Conservation (phyloP, 1,139 yeast species). For the Lodderomyces parapsilosis region DNA sequence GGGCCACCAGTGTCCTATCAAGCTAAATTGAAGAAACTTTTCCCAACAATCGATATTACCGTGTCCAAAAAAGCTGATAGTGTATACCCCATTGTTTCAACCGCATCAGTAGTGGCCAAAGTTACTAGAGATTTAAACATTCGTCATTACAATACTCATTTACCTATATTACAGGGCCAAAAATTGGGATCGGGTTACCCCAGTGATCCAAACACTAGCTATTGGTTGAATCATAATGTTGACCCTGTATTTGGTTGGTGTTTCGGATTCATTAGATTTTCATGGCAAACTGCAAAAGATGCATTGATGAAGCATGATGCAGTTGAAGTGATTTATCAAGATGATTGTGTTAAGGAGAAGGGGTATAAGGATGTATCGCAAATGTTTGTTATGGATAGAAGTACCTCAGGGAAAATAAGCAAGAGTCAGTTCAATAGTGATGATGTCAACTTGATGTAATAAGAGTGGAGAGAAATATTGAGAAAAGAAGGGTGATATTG, state of each 20-base stretch:
- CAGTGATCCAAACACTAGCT: constrained; percentile 79
- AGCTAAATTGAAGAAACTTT: constrained; percentile 62
- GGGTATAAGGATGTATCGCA: constrained; percentile 31
- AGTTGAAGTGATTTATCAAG: constrained; percentile 40
- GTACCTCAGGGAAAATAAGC: constrained; percentile 5
- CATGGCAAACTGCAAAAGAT: constrained; percentile 93
- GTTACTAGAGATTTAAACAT: constrained; percentile 86
- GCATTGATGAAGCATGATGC: constrained; percentile 56
- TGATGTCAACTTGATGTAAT: constrained; percentile 7
- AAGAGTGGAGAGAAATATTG: background rate
- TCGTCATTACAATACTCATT: constrained; percentile 27
- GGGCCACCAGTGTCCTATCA: constrained; percentile 92
- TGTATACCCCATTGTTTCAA: constrained; percentile 87
- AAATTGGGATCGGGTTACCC: constrained; percentile 92
- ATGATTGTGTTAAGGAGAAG: constrained; percentile 29
- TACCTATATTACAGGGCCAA: constrained; percentile 24
- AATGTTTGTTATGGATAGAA: constrained; percentile 10
- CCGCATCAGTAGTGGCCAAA: constrained; percentile 96
- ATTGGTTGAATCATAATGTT: constrained; percentile 63
- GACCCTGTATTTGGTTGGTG: constrained; percentile 89
- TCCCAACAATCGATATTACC: constrained; percentile 70
- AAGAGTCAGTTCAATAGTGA: constrained; percentile 12
- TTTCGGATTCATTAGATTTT: constrained; percentile 69
- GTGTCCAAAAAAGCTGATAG: constrained; percentile 98
- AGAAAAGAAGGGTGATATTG: no score